Percentiles rank a stretch among this genome's conserved stretches.
phyloP scores from a whole-genome alignment of 352 stramenopile species.

The Pythium brachiatum region DNA sequence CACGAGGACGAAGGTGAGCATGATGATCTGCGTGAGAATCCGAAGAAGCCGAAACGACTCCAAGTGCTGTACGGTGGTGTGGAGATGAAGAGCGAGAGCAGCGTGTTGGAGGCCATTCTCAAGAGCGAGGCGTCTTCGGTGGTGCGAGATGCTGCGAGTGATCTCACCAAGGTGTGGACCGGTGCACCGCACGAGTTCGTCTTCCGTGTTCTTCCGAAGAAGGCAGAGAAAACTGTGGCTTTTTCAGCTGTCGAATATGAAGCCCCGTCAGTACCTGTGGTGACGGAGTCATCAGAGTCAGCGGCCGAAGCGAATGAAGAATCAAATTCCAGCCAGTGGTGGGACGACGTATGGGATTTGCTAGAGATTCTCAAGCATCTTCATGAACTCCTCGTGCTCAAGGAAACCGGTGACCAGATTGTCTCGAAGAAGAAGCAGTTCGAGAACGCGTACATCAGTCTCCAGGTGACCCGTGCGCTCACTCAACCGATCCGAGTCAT shows the following conservation, averaged over 20 bases:
- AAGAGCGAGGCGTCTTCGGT: constrained; percentile 19
- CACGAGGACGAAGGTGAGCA: constrained; percentile 1
- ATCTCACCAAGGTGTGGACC: constrained; percentile 36
- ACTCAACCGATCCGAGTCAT: constrained; percentile 63
- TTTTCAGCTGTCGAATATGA: background rate
- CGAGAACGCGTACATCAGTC: constrained; percentile 56
- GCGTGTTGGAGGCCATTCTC: constrained; percentile 66
- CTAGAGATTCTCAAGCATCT: constrained; percentile 43
- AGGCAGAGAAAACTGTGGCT: background rate
- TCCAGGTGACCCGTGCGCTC: constrained; percentile 57
- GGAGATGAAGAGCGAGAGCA: constrained; percentile 38
- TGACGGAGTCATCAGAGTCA: background rate
- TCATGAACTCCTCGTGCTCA: constrained; percentile 24
- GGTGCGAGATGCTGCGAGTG: background rate
- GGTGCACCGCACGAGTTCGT: constrained; percentile 50
- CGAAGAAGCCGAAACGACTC: constrained; percentile 23
- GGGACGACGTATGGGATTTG: constrained; percentile 65
- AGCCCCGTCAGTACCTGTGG: background rate
- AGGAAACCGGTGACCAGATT: background rate
- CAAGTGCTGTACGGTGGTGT: constrained; percentile 42
- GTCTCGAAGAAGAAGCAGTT: constrained; percentile 21
- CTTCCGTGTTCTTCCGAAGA: constrained; percentile 40
- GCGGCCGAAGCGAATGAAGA: background rate
- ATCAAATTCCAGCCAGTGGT: constrained; percentile 22
- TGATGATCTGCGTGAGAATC: constrained; percentile 19